phyloP scores from a whole-genome alignment of 2,329 filamentous ascomycete species.

The Fonsecaea nubica region DNA sequence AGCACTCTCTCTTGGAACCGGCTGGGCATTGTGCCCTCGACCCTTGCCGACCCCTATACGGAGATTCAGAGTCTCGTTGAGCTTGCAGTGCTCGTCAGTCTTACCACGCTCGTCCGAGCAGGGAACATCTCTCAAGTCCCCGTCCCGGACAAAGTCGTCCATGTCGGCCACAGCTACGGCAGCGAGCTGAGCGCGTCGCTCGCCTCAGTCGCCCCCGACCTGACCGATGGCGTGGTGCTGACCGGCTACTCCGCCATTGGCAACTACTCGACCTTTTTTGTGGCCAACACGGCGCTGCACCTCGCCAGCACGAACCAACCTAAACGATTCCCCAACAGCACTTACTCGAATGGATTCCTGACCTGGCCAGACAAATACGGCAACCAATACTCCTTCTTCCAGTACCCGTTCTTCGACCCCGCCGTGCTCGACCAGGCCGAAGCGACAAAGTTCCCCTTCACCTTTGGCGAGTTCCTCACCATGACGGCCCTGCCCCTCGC shows the following conservation, averaged over 20 bases:
- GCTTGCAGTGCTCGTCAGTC: constrained; percentile 47
- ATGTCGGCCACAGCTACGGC: constrained; percentile 49
- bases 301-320: constrained; percentile 45
- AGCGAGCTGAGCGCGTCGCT: constrained; percentile 45
- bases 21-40: constrained; percentile 48
- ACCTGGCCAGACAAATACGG: constrained; percentile 59
- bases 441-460: constrained; percentile 41
- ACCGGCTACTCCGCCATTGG: constrained; percentile 55
- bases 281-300: constrained; percentile 29
- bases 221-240: constrained; percentile 49
- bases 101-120: constrained; percentile 43
- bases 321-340: constrained; percentile 41
- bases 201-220: constrained; percentile 44
- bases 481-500: constrained; percentile 16
- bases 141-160: constrained; percentile 46
- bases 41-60: constrained; percentile 49
- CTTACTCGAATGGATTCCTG: constrained; percentile 61
- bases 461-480: constrained; percentile 42
- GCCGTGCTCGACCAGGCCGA: constrained; percentile 55
- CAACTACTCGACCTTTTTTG: constrained; percentile 51
- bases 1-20: constrained; percentile 51
- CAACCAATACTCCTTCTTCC: constrained; percentile 53
- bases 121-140: constrained; percentile 36
- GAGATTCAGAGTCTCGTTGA: constrained; percentile 50
- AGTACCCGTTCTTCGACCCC: constrained; percentile 62